Evolutionary conservation across 345 rosid species (phyloP).

Genomic region (Rhodamnia argentea): DNA sequence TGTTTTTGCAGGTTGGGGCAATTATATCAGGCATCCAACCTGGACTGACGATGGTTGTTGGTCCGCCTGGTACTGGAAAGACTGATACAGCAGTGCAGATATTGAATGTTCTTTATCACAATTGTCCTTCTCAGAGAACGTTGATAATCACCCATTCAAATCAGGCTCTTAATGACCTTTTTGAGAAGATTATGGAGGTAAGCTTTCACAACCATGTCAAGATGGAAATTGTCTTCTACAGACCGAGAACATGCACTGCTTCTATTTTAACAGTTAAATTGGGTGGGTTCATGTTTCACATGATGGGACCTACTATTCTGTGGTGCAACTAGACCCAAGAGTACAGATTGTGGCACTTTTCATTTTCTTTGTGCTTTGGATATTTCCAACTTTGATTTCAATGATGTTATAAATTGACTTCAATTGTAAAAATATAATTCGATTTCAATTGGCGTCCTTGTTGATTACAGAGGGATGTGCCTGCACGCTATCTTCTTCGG

Average conservation of each 20-base stretch:
- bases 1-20: constrained; percentile 71
- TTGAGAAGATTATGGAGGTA: constrained; percentile 98
- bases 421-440: neutral
- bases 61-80: constrained; percentile 99
- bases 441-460: neutral
- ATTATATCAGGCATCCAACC: constrained; percentile 97
- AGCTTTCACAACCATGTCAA: neutral
- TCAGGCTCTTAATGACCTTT: constrained; percentile 97
- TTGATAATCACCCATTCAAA: constrained; percentile 95
- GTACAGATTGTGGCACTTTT: neutral
- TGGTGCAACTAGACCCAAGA: neutral
- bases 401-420: neutral
- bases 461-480: constrained; percentile 77
- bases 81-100: constrained; percentile 99
- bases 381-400: neutral
- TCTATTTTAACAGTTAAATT: neutral
- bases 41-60: constrained; percentile 96
- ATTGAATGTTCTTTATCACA: constrained; percentile 89
- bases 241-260: neutral
- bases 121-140: constrained; percentile 96
- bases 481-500: constrained; percentile 99
- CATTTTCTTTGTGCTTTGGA: neutral
- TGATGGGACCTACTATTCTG: neutral
- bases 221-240: neutral
- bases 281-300: neutral